Evolutionary conservation across 345 rosid genomes (phyloP), one percentile per base, ranked within the genome.

Genomic region (Euphorbia lathyris): DNA sequence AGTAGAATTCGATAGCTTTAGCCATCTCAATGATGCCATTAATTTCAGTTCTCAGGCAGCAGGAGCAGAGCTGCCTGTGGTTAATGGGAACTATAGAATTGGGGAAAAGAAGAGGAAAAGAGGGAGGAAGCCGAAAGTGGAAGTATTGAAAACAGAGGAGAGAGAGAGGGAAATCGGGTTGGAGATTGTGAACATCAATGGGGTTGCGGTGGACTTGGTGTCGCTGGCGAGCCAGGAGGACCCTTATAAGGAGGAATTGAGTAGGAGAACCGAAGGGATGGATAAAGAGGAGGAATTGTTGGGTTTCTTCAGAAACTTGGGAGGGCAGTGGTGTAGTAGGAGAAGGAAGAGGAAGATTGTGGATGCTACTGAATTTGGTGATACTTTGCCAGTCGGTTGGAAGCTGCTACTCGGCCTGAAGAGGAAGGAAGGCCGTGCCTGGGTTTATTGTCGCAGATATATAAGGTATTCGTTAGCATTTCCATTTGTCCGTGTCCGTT

Each of bases 321-420:
- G 82, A 38, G 93, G 93, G 68, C 84, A 86, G 17, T 88, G 96
- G 93, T 89, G 96, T 40, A 86, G 93, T 65, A 78, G 93, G 84
- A 85, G 96, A 84, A 88, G 82, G 84, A 90, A 79, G 81, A 85
- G 96, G 84, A 90, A 80, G 85, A 82, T 90, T 74, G 88, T 90
- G 2, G 93, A 90, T 76, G 96, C 96, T 6, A 9, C 75, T 42
- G 67, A 80, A 55, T 82, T 90, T 11, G 93, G 93, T 23, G 85
- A 83, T 45, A 50, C 51, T 9, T 78, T 90, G 81, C 96, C 93
- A 0, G 56, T 81, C 50, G 93, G 89, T 47, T 87, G 96, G 96
- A 90, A 85, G 88, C 85, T 90, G 12, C 64, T 86, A 74, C 87
- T 90, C 64, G 93, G 86, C 36, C 81, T 90, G 48, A 88, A 74